phyloP scores from a whole-genome alignment of 129 eudicot genomes.

The Helianthus tuberosus region DNA sequence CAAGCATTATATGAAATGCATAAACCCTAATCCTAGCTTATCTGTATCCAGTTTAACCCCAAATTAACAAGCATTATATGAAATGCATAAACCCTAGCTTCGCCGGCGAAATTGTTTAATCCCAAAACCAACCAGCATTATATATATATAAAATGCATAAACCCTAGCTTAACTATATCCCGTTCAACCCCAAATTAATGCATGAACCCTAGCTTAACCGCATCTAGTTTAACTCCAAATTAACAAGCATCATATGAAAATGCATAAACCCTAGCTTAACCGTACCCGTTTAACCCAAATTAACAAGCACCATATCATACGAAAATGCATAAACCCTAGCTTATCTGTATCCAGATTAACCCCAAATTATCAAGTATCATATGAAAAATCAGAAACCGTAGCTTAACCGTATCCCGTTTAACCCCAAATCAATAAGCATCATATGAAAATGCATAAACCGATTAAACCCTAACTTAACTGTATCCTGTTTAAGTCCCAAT shows the following conservation, averaged over 20 bases:
- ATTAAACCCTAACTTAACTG: background rate
- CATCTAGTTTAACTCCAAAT: background rate
- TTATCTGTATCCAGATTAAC: too few relatives aligned
- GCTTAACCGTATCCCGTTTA: background rate
- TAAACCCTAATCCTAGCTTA: background rate
- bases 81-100: too few relatives aligned
- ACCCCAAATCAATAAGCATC: background rate
- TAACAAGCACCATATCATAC: background rate
- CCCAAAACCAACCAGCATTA: too few relatives aligned
- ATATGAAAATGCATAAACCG: background rate
- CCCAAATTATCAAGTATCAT: too few relatives aligned
- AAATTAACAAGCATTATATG: too few relatives aligned
- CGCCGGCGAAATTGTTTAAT: too few relatives aligned
- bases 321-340: background rate
- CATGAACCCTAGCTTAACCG: too few relatives aligned
- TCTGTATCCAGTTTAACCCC: too few relatives aligned
- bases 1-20: too few relatives aligned
- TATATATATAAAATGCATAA: too few relatives aligned
- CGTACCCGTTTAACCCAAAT: background rate
- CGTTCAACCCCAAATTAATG: background rate
- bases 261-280: background rate
- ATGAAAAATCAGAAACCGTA: too few relatives aligned
- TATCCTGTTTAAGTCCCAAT: background rate
- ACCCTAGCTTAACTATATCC: background rate
- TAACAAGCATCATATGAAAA: background rate